Evolutionary conservation across 2,329 filamentous ascomycete species (phyloP).

Genomic region (Phialophora chinensis): DNA sequence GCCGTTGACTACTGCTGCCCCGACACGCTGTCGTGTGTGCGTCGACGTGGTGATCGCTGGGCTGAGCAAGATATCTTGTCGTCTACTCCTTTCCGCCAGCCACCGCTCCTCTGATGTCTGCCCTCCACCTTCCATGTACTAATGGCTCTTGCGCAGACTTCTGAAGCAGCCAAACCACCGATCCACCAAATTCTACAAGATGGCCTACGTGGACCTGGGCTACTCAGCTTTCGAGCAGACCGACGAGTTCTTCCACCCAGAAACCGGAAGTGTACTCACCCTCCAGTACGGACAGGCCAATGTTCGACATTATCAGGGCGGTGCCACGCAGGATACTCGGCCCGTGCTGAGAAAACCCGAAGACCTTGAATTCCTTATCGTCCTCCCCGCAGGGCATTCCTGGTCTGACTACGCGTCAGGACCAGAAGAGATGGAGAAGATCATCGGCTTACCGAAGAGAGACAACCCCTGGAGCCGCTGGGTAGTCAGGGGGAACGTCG

Average conservation of each 20-base stretch:
- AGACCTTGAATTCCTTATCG: background rate
- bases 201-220: background rate
- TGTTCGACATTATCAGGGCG: background rate
- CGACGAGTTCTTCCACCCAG: background rate
- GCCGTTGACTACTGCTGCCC: background rate
- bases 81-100: no score
- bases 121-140: background rate
- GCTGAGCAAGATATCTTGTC: background rate
- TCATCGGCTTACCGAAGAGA: background rate
- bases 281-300: background rate
- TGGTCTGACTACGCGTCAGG: background rate
- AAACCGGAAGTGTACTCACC: background rate
- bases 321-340: background rate
- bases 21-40: no score
- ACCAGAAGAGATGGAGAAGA: background rate
- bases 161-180: background rate
- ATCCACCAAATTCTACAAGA: background rate
- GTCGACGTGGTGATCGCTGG: background rate
- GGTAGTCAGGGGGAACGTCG: background rate
- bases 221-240: background rate
- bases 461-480: background rate
- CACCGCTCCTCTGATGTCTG: background rate
- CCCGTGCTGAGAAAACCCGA: background rate
- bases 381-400: background rate
- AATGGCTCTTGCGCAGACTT: background rate